Conservation (phyloP, 495 filamentous ascomycete species). For the Hyphodiscus hymeniophilus region DNA sequence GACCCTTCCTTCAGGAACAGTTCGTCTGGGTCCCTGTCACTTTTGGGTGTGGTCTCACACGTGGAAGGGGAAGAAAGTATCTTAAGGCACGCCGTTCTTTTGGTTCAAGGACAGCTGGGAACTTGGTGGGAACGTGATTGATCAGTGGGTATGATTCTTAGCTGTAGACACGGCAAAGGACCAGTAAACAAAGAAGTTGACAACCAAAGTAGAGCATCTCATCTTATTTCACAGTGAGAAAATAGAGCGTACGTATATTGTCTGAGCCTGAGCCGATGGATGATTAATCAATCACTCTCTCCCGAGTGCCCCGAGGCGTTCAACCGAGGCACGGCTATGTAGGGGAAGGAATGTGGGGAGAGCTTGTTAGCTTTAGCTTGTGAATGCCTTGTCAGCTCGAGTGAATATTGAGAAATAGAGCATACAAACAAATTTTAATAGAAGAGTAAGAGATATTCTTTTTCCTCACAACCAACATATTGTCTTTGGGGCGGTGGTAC, state of each 20-base stretch:
- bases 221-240: too few relatives aligned
- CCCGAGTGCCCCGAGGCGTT: background rate
- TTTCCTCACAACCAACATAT: background rate
- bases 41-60: background rate
- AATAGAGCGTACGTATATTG: too few relatives aligned
- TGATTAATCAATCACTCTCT: too few relatives aligned
- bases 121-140: too few relatives aligned
- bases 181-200: too few relatives aligned
- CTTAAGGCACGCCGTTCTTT: too few relatives aligned
- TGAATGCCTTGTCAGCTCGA: background rate
- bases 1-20: background rate
- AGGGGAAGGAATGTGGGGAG: background rate
- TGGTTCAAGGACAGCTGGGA: too few relatives aligned
- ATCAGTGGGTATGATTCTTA: too few relatives aligned
- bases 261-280: too few relatives aligned
- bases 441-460: constrained; percentile 4
- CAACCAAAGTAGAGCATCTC: too few relatives aligned
- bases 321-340: background rate
- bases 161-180: too few relatives aligned
- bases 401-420: background rate
- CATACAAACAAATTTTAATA: constrained; percentile 1
- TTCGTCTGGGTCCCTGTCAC: background rate
- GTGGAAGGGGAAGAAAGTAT: too few relatives aligned
- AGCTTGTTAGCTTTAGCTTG: background rate
- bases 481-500: background rate